phyloP scores from a whole-genome alignment of 352 stramenopile genomes.

The Phytophthora colocasiae region DNA sequence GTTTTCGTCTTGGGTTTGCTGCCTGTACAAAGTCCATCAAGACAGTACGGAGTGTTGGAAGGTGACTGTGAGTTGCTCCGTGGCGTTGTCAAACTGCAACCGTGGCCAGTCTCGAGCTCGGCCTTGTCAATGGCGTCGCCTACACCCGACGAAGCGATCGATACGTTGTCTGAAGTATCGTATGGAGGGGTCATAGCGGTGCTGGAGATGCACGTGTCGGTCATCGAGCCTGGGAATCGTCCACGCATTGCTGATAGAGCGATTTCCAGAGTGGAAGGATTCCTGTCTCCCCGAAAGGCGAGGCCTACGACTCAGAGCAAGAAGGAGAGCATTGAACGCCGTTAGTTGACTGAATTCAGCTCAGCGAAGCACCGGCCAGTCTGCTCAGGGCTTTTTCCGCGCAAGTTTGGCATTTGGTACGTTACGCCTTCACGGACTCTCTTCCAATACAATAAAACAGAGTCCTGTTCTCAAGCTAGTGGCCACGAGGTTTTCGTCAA shows the following conservation, averaged over 20 bases:
- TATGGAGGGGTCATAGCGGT: slow-evolving; percentile 26
- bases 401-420: slow-evolving; percentile 1
- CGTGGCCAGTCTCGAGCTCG: slow-evolving; percentile 14
- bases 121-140: slow-evolving; percentile 18
- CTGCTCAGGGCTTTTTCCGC: slow-evolving; percentile 16
- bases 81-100: slow-evolving; percentile 23
- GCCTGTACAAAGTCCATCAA: slow-evolving; percentile 9
- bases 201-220: slow-evolving; percentile 32
- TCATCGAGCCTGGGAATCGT: slow-evolving; percentile 18
- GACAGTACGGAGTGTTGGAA: slow-evolving; percentile 30
- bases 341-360: slow-evolving; percentile 13
- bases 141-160: slow-evolving; percentile 15
- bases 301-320: neutral
- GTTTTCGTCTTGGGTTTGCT: slow-evolving; percentile 26
- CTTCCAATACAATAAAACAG: neutral
- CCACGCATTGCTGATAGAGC: slow-evolving; percentile 15
- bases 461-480: too few species aligned
- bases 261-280: neutral
- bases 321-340: slow-evolving; percentile 5
- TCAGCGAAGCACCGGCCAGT: slow-evolving; percentile 11
- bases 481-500: slow-evolving; percentile 5
- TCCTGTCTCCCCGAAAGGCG: slow-evolving; percentile 10
- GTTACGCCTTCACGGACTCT: neutral
- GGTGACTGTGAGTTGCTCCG: slow-evolving; percentile 18
- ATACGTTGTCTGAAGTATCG: slow-evolving; percentile 8